Percentiles rank a stretch among this genome's conserved stretches.
These are phyloP conservation scores for Talaromyces sp. DNA, from an alignment of 2,329 filamentous ascomycete species.

Conservation along the genomic window DNA sequence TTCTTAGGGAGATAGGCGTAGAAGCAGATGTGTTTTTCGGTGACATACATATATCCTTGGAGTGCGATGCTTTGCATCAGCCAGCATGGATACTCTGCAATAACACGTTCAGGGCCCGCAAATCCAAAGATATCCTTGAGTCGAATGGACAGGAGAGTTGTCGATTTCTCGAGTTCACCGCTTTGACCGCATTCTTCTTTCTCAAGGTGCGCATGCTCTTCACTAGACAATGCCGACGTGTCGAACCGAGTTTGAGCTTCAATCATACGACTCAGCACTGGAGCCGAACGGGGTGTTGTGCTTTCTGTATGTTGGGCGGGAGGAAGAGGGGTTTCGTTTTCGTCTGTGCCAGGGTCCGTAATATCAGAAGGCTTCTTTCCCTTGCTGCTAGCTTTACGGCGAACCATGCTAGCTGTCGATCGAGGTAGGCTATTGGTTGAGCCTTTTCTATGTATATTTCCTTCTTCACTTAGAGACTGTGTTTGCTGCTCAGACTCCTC, in stretches of 20 bases:
- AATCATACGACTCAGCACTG: slow-evolving; percentile 73
- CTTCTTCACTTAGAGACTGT: neutral
- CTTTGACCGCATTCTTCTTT: slow-evolving; percentile 26
- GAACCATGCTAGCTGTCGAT: slow-evolving; percentile 57
- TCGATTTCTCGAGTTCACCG: slow-evolving; percentile 38
- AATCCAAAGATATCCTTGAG: slow-evolving; percentile 85
- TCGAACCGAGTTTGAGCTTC: slow-evolving; percentile 63
- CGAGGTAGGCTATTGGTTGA: slow-evolving; percentile 58
- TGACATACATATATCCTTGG: slow-evolving; percentile 95
- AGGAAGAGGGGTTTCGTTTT: slow-evolving; percentile 16
- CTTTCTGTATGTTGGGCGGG: slow-evolving; percentile 25
- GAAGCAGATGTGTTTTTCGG: slow-evolving; percentile 87
- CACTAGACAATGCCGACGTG: slow-evolving; percentile 30
- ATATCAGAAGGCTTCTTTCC: slow-evolving; percentile 20
- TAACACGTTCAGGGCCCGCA: slow-evolving; percentile 73
- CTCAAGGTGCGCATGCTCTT: slow-evolving; percentile 39
- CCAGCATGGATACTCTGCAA: slow-evolving; percentile 91
- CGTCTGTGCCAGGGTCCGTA: slow-evolving; percentile 13
- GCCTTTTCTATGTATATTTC: slow-evolving; percentile 52
- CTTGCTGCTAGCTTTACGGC: slow-evolving; percentile 23
- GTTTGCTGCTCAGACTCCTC: slow-evolving; percentile 8
- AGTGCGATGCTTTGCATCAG: slow-evolving; percentile 84
- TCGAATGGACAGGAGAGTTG: slow-evolving; percentile 62
- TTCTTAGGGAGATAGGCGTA: slow-evolving; percentile 97
- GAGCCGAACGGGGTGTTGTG: slow-evolving; percentile 52